A percentile compares a stretch with the other conserved stretches of the same genome.
Conservation (phyloP, 805 yeast species). For the Millerago galiae region DNA sequence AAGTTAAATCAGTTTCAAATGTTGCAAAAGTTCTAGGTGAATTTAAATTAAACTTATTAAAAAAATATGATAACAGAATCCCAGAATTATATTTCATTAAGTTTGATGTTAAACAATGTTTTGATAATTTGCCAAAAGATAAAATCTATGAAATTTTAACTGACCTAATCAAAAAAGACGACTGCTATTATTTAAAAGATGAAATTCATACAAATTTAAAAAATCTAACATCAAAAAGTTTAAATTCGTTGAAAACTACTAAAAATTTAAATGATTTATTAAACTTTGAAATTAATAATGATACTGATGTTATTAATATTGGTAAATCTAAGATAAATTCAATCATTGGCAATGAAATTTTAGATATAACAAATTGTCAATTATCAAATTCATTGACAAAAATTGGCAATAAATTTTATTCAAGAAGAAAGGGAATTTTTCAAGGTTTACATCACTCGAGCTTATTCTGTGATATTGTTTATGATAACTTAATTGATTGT, state of each 20-base stretch:
- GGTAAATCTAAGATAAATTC: slow-evolving; percentile 11
- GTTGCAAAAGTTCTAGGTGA: slow-evolving; percentile 32
- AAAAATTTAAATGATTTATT: background rate
- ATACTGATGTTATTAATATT: background rate
- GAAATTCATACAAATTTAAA: slow-evolving; percentile 14
- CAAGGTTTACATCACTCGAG: slow-evolving; percentile 83
- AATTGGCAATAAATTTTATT: slow-evolving; percentile 31
- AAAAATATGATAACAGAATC: slow-evolving; percentile 14
- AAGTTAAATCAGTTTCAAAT: slow-evolving; percentile 38
- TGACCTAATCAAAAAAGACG: slow-evolving; percentile 24
- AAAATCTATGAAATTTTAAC: slow-evolving; percentile 32
- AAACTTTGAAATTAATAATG: background rate
- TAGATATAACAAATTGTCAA: slow-evolving; percentile 43
- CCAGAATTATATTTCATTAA: slow-evolving; percentile 48
- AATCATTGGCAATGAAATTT: slow-evolving; percentile 37
- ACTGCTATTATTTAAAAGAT: slow-evolving; percentile 4
- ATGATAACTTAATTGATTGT: slow-evolving; percentile 49
- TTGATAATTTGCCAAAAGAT: slow-evolving; percentile 57
- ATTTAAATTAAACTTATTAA: slow-evolving; percentile 29
- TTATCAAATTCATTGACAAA: slow-evolving; percentile 43
- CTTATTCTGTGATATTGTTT: slow-evolving; percentile 65
- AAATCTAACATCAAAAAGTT: background rate
- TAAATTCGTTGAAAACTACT: background rate
- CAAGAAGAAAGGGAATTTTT: slow-evolving; percentile 64
- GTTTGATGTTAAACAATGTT: slow-evolving; percentile 74